phyloP scores from a whole-genome alignment of 495 filamentous ascomycete species.

The Podospora appendiculata region DNA sequence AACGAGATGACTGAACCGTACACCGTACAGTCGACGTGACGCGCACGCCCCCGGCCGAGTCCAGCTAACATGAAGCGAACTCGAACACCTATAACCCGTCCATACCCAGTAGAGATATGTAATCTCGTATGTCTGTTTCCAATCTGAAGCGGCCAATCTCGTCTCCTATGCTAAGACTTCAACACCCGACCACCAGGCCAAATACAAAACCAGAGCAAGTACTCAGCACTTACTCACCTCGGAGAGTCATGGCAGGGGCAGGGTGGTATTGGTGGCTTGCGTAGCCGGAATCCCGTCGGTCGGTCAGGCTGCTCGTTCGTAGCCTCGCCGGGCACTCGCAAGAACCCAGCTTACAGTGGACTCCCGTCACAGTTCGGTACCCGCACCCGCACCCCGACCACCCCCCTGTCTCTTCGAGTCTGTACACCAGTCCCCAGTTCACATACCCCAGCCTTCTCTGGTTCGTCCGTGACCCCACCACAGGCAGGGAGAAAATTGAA shows the following conservation, averaged over 20 bases:
- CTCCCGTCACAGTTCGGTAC: conserved; percentile 4
- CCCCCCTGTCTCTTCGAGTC: too few species aligned
- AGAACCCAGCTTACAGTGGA: too few species aligned
- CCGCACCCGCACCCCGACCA: too few species aligned
- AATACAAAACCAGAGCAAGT: neutral
- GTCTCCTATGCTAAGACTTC: conserved; percentile 1
- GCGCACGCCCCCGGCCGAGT: too few species aligned
- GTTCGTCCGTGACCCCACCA: too few species aligned
- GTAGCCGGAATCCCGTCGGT: conserved; percentile 4
- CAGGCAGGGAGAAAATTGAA: neutral
- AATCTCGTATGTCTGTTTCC: neutral
- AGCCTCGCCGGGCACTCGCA: conserved; percentile 4
- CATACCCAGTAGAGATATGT: too few species aligned
- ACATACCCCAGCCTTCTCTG: too few species aligned
- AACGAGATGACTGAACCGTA: too few species aligned
- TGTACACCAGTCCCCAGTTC: neutral
- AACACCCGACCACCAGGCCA: conserved; percentile 2
- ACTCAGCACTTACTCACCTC: too few species aligned
- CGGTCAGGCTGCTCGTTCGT: neutral
- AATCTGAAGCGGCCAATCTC: neutral
- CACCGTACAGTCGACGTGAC: too few species aligned
- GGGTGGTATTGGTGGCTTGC: conserved; percentile 4
- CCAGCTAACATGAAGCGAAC: too few species aligned
- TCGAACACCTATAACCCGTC: too few species aligned
- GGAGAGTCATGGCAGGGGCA: neutral